Base-by-base conservation (phyloP, 345 rosid species). In the Eucalyptus dawsonii region DNA sequence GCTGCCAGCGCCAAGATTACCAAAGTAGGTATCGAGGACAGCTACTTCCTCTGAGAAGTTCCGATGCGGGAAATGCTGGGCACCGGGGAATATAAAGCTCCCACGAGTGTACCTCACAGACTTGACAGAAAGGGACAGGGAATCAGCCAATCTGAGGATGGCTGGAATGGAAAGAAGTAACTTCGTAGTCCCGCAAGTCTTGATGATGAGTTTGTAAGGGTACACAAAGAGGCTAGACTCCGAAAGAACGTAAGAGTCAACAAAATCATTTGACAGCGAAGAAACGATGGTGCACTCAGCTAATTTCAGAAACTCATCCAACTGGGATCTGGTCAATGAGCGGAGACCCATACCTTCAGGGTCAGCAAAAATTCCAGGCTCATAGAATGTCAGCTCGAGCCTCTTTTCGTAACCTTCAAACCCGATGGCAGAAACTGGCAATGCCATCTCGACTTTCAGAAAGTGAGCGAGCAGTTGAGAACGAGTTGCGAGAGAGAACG, bases 371-470 rank as follows among this genome's bases (percentile, higher is more conserved):
- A 94, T 62, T 90, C 98, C 95, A 62, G 98, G 95, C 94, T 96
- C 95, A 85, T 89, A 92, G 94, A 98, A 98, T 24, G 93, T 88
- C 0, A 98, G 85, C 89, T 98, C 99, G 69, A 98, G 96, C 94
- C 99, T 94, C 93, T 98, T 98, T 91, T 98, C 99, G 80, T 91
- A 98, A 88, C 99, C 99, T 93, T 98, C 99, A 58, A 97, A 98
- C 87, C 99, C 99, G 86, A 98, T 98, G 89, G 98, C 96, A 65
- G 99, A 97, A 65, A 54, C 89, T 8, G 93, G 92, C 87, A 93
- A 76, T 87, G 95, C 96, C 98, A 97, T 94, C 54, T 89, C 92
- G 91, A 56, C 91, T 94, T 86, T 89, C 50, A 86, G 42, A 45
- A 90, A 88, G 76, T 58, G 86, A 88, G 72, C 27, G 69, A 92